Percentiles rank a stretch among this genome's conserved stretches.
Conservation (phyloP, 768 basidiomycete species). For the Erythrobasidium yunnanense region DNA sequence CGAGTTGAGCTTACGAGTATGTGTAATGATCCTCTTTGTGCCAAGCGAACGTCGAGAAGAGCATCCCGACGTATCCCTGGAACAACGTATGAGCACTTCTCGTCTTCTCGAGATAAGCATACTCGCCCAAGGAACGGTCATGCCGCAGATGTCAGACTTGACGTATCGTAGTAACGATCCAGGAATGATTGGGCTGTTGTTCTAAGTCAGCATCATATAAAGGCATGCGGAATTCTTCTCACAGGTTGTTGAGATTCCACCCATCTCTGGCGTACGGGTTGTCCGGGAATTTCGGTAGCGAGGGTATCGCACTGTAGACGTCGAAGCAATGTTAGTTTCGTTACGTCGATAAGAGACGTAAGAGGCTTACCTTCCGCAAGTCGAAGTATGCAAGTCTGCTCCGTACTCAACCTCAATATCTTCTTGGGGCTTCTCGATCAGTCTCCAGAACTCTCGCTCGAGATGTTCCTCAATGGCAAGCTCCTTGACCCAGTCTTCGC, state of each 20-base stretch:
- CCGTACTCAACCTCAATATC: constrained; percentile 98
- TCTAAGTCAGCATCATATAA: no score
- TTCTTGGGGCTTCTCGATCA: constrained; percentile 77
- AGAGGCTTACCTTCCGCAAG: constrained; percentile 72
- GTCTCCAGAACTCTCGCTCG: constrained; percentile 91
- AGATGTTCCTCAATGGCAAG: constrained; percentile 69
- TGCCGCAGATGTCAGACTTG: constrained; percentile 96
- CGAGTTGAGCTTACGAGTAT: constrained; percentile 86
- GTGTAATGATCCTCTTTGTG: constrained; percentile 99
- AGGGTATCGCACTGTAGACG: constrained; percentile 71
- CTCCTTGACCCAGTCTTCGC: constrained; percentile 36
- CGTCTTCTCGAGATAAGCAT: background rate
- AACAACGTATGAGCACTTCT: background rate
- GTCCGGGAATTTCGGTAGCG: constrained; percentile 82
- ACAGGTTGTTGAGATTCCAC: constrained; percentile 86
- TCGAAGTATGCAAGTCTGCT: constrained; percentile 96
- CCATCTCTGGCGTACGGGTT: constrained; percentile 76
- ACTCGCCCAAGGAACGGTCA: constrained; percentile 82
- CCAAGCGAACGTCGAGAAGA: constrained; percentile 99
- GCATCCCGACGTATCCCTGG: constrained; percentile 84
- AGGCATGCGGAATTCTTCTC: background rate
- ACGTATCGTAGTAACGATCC: constrained; percentile 92
- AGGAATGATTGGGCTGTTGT: constrained; percentile 58
- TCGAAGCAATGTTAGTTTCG: constrained; percentile 1
- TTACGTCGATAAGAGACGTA: background rate